Conservation (phyloP, 495 filamentous ascomycete species). For the Astrothelium macrocarpum region DNA sequence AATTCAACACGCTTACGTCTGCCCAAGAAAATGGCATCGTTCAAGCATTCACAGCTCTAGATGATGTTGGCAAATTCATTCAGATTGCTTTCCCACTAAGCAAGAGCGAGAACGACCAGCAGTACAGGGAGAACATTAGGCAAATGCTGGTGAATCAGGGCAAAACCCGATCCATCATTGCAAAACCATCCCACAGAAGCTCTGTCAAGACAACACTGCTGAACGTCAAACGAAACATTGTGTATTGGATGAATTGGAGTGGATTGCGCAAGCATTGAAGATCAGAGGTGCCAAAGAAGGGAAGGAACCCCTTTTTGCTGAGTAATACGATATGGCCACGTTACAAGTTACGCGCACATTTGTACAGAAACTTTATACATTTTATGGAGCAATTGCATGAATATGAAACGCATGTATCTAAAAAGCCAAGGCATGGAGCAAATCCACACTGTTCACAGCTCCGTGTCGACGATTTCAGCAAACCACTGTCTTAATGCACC, state of each 20-base stretch:
- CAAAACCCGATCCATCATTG: background rate
- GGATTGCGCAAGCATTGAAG: background rate
- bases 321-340: background rate
- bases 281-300: background rate
- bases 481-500: constrained; percentile 93
- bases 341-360: too few relatives aligned
- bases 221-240: background rate
- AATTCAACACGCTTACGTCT: background rate
- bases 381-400: too few relatives aligned
- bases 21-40: background rate
- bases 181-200: background rate
- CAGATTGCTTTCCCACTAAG: background rate
- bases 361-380: too few relatives aligned
- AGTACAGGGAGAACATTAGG: background rate
- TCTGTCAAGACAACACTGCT: background rate
- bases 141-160: background rate
- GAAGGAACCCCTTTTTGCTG: background rate
- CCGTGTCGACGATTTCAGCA: constrained; percentile 63
- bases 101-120: background rate
- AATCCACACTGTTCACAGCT: constrained; percentile 4
- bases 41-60: background rate
- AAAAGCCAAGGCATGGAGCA: too few relatives aligned
- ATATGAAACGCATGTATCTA: too few relatives aligned
- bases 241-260: background rate
- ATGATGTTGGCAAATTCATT: background rate